phyloP scores from a whole-genome alignment of 129 eudicot species.

The Flaveria bidentis region DNA sequence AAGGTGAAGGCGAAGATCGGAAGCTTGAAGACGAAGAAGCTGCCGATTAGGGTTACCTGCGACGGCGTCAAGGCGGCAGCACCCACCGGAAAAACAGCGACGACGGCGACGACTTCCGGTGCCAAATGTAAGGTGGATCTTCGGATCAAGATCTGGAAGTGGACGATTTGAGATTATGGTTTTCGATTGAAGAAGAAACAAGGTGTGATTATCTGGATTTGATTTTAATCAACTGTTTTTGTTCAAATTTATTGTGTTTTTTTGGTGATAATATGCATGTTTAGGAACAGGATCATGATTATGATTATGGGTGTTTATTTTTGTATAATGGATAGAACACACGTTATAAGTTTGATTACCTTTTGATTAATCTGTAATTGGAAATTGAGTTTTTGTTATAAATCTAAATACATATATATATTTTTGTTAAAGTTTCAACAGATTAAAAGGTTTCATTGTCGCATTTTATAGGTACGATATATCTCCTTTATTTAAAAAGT shows the following conservation, averaged over 20 bases:
- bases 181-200: conserved; percentile 3
- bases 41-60: conserved; percentile 58
- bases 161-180: conserved; percentile 38
- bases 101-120: conserved; percentile 45
- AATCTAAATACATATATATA: neutral
- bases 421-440: neutral
- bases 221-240: neutral
- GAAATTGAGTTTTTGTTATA: conserved; percentile 16
- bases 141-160: conserved; percentile 63
- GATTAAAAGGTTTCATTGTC: no score
- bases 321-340: conserved; percentile 17
- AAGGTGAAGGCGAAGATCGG: conserved; percentile 66
- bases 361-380: conserved; percentile 22
- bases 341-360: conserved; percentile 24
- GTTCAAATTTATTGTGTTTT: neutral
- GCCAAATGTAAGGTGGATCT: conserved; percentile 72
- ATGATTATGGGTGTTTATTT: neutral
- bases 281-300: conserved; percentile 14
- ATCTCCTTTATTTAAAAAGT: no score
- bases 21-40: conserved; percentile 51
- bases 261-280: conserved; percentile 13
- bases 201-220: conserved; percentile 30
- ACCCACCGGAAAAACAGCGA: conserved; percentile 54
- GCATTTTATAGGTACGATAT: no score
- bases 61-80: conserved; percentile 47